These are phyloP conservation scores for Myxozyma nipponensis DNA, from an alignment of 805 yeast species.

Conservation along the genomic window DNA sequence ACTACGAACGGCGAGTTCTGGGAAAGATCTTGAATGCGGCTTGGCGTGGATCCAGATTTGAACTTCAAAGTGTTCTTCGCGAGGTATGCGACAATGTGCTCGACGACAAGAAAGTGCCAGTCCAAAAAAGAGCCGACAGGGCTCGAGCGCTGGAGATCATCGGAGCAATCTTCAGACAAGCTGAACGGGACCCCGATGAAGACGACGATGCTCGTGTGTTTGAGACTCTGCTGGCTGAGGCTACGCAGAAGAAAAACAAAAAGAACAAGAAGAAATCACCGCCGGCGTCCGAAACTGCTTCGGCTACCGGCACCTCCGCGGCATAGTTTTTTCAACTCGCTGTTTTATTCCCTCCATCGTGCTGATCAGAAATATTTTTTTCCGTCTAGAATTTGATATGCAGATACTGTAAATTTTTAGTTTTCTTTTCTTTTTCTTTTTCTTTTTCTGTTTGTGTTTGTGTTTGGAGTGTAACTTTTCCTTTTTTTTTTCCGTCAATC, in stretches of 20 bases:
- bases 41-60: conserved; percentile 91
- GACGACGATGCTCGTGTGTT: conserved; percentile 86
- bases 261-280: conserved; percentile 42
- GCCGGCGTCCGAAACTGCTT: conserved; percentile 2
- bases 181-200: conserved; percentile 77
- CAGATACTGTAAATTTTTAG: too few relatives aligned
- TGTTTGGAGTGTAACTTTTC: not conserved
- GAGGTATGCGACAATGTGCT: conserved; percentile 78
- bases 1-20: conserved; percentile 73
- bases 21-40: conserved; percentile 92
- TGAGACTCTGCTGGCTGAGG: conserved; percentile 89
- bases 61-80: conserved; percentile 71
- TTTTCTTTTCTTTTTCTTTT: not conserved
- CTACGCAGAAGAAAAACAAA: conserved; percentile 55
- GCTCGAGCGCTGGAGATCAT: conserved; percentile 75
- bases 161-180: conserved; percentile 63
- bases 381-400: not conserved
- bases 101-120: conserved; percentile 59
- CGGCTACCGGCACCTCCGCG: not conserved
- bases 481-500: too few relatives aligned
- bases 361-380: too few relatives aligned
- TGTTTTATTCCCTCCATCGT: too few relatives aligned
- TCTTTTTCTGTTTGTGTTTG: not conserved
- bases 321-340: not conserved
- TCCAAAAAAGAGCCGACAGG: conserved; percentile 60